Conservation (phyloP, 2,329 filamentous ascomycete species). For the Davidsoniella virescens region DNA sequence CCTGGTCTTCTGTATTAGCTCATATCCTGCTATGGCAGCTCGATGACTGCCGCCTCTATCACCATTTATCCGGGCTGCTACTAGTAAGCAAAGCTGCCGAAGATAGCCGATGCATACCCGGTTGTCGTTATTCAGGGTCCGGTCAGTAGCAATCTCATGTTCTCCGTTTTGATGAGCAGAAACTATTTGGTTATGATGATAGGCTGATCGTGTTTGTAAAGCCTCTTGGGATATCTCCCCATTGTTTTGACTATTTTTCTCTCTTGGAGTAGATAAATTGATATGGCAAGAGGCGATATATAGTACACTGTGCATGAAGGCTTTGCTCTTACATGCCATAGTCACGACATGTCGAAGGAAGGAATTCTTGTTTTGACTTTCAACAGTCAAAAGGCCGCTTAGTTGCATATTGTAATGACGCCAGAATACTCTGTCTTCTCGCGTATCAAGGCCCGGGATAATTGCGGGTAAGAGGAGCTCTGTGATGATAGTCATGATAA, state of each 20-base stretch:
- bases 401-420: slow-evolving; percentile 69
- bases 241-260: slow-evolving; percentile 33
- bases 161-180: background rate
- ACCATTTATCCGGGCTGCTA: slow-evolving; percentile 41
- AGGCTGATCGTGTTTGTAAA: background rate
- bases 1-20: slow-evolving; percentile 47
- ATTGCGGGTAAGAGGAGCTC: slow-evolving; percentile 45
- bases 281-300: slow-evolving; percentile 69
- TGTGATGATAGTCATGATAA: slow-evolving; percentile 23
- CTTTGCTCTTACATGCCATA: slow-evolving; percentile 62
- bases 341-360: slow-evolving; percentile 74
- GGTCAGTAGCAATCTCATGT: background rate
- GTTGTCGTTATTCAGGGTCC: background rate
- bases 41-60: slow-evolving; percentile 52
- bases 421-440: slow-evolving; percentile 64
- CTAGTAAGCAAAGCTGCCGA: slow-evolving; percentile 45
- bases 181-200: background rate
- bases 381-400: slow-evolving; percentile 66
- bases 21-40: slow-evolving; percentile 62
- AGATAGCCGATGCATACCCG: slow-evolving; percentile 38
- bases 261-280: slow-evolving; percentile 41
- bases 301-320: slow-evolving; percentile 80
- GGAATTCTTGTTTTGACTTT: slow-evolving; percentile 65
- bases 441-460: slow-evolving; percentile 66
- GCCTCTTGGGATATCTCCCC: slow-evolving; percentile 17